Evolutionary conservation across 2,329 filamentous ascomycete species (phyloP).

Genomic region (Rutstroemia sydowiana): DNA sequence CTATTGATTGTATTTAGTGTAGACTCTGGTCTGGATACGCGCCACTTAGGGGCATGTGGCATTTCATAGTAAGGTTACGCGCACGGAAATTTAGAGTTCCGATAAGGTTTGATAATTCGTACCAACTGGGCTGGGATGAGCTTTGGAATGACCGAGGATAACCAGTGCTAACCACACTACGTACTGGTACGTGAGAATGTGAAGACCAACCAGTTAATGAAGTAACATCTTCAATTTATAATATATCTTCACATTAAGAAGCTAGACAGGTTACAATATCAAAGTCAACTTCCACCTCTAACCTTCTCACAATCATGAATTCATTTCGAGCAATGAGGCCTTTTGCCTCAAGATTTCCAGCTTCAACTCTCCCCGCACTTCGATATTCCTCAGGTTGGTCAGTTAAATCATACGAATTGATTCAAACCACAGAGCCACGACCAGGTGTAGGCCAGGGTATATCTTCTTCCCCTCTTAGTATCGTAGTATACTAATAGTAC

Average conservation of each 20-base stretch:
- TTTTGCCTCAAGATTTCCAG: constrained; percentile 27
- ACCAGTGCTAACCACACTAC: too few relatives aligned
- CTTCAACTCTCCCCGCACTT: constrained; percentile 23
- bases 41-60: too few relatives aligned
- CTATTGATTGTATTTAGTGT: too few relatives aligned
- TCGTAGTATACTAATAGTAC: constrained; percentile 1
- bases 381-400: constrained; percentile 27
- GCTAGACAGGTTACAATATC: neutral
- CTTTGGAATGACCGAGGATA: neutral
- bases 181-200: too few relatives aligned
- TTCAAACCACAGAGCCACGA: constrained; percentile 74
- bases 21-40: too few relatives aligned
- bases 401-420: constrained; percentile 60
- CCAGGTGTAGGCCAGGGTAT: constrained; percentile 86
- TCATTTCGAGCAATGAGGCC: constrained; percentile 24
- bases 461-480: neutral
- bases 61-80: too few relatives aligned
- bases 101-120: neutral
- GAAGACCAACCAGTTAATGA: too few relatives aligned
- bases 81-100: neutral
- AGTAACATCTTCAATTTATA: too few relatives aligned
- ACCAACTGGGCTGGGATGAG: neutral
- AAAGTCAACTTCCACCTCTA: neutral
- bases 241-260: neutral
- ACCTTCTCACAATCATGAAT: constrained; percentile 25